Evolutionary conservation across 805 yeast species (phyloP), one percentile per base, ranked within the genome.

Genomic region (Cyberlindnera maritima): DNA sequence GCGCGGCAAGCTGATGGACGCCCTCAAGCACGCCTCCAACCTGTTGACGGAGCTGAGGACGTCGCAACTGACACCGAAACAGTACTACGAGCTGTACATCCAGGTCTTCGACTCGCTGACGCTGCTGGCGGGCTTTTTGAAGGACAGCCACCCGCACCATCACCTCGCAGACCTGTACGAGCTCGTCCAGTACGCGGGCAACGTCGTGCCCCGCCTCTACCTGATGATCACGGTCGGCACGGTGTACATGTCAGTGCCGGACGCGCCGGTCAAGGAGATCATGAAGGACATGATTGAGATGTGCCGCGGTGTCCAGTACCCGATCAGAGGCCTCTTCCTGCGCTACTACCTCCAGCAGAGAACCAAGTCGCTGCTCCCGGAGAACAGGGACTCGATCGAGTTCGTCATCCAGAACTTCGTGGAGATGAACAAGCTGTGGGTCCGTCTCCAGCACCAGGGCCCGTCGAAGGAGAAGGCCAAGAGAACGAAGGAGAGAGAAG

Each of bases 401-500:
- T 92, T 91, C 60, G 78, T 91, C 31, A 75, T 88, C 43, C 80
- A 88, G 17, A 94, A 94, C 64, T 94, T 94, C 64, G 82, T 92
- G 47, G 99, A 94, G 64, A 94, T 94, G 99, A 94, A 94, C 70
- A 94, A 94, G 65, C 73, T 94, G 39, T 94, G 99, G 99, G 98
- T 94, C 4, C 77, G 99, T 43, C 71, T 91, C 54, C 98, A 92
- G 67, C 96, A 91, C 63, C 96, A 90, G 66, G 98, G 98, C 2
- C 96, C 89, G 52, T 79, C 92, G 3, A 77, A 86, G 36, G 97
- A 92, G 58, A 76, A 88, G 34, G 80, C 74, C 33, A 79, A 85
- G 63, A 75, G 97, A 47, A 77, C 76, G 19, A 76, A 74, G 49
- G 98, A 94, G 66, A 75, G 99, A 19, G 82, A 83, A 58, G 97